Base-by-base conservation (phyloP, 139 green algal species). In the Volvox reticuliferus region DNA sequence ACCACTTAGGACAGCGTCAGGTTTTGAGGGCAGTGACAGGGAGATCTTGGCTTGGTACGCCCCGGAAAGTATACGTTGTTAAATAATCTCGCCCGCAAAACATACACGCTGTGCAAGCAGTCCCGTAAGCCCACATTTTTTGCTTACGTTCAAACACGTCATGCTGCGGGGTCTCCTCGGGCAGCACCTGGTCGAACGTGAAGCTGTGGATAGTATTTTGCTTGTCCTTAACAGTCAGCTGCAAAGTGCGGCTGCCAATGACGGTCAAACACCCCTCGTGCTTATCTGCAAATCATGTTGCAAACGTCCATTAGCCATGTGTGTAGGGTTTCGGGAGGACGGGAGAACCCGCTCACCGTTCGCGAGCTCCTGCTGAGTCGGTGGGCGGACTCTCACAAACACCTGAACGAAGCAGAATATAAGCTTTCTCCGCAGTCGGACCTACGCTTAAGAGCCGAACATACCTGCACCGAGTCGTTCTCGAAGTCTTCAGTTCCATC, bases 131-230 rank as follows among this genome's bases (percentile, higher is more conserved):
- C 35, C 35, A 28, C 33, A 30, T n/a, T n/a, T n/a, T n/a, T n/a
- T 69, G 44, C 89, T 85, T 84, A 96, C 93, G 91, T 80, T 94
- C 90, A 80, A 97, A 98, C 13, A 98, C 86, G 68, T 95, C 92
- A 28, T 92, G 68, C 94, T 98, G 96, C 0, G 69, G 88, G 32
- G 83, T 94, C 18, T 80, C 24, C 14, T 89, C 82, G 0, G 91
- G 91, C 17, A 94, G 90, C 2, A 97, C 94, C 61, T 95, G 90
- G 80, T 97, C 95, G 84, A 97, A 97, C 0, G 85, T 92, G 83
- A 95, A 96, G 18, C 26, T 35, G 62, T 86, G 84, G 22, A 91
- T 35, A 20, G 94, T 80, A 6, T 69, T 88, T 26, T 68, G 76
- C 36, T 86, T 82, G 21, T 76, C 86, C 62, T 88, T 88, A 0